phyloP scores from a whole-genome alignment of 108 stramenopile genomes.

The Aurantiochytrium sp. region DNA sequence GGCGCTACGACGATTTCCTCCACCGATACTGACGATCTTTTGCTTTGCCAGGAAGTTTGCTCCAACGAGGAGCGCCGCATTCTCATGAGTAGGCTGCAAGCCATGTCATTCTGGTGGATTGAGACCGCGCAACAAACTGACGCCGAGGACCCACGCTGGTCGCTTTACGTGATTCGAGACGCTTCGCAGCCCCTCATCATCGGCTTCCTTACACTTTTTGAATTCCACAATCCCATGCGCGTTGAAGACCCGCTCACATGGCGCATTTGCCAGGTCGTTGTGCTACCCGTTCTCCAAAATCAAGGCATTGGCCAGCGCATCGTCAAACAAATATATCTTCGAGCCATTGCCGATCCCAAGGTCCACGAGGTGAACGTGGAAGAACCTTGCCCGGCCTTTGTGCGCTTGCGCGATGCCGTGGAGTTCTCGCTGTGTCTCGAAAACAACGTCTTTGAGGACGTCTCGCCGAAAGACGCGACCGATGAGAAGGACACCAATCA shows the following conservation, averaged over 20 bases:
- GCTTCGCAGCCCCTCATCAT: not conserved
- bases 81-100: not conserved
- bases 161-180: not conserved
- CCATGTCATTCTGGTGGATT: constrained; percentile 11
- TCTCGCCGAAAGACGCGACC: not conserved
- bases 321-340: not conserved
- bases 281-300: not conserved
- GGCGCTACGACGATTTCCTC: not conserved
- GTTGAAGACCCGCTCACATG: not conserved
- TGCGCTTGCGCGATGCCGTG: not conserved
- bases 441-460: not conserved
- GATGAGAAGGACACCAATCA: not conserved
- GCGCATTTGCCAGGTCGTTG: constrained; percentile 8
- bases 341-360: not conserved
- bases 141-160: not conserved
- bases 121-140: constrained; percentile 5
- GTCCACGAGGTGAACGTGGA: not conserved
- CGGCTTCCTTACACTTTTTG: not conserved
- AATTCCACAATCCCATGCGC: not conserved
- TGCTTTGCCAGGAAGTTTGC: not conserved
- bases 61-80: not conserved
- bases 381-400: not conserved
- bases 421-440: not conserved
- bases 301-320: not conserved
- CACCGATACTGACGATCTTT: not conserved